Base-by-base conservation (phyloP, 768 basidiomycete genomes). In the Hericium alpestre region DNA sequence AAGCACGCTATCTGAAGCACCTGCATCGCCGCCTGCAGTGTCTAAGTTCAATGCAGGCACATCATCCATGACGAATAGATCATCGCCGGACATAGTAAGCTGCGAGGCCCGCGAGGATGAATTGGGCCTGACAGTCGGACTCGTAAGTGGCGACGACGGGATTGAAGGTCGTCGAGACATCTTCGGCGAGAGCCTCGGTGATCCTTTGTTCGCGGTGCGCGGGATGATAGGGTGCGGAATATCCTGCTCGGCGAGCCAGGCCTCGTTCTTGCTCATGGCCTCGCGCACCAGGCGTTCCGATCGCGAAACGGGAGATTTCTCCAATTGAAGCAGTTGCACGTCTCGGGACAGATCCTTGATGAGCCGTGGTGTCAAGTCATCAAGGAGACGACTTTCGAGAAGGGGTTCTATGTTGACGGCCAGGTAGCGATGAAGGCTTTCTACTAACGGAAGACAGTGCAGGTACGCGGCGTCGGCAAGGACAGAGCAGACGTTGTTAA, bases 61-160 rank as follows among this genome's bases (percentile, higher is more conserved):
- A 52, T 89, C 88, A 64, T 94, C 93, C 90, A 94, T 93, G 7
- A 73, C 66, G 64, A 95, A 93, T 32, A 93, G 75, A 53, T 90
- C 92, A 56, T 91, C 82, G 2, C 79, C 67, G 3, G 75, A 27
- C 66, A 67, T 46, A 56, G 49, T 47, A 55, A 59, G 57, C 22
- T 62, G 63, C 52, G 61, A 65, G 7, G 63, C 63, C 16, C 51
- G 61, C 39, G 54, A 15, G 20, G 49, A 57, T 18, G 63, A 55
- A 49, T 59, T 20, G 57, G 70, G 63, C 25, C 64, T 50, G 59
- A 68, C 4, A 53, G 61, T 43, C 16, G 70, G 70, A 60, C 71
- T 63, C 55, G 43, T 51, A 59, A 65, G 46, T 39, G 65, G 59
- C 23, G 72, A 59, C 46, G 59, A 62, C 23, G 74, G 69, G 8